These are phyloP conservation scores for Sicyos edulis DNA, from an alignment of 306 rosid genomes.

Conservation along the genomic window DNA sequence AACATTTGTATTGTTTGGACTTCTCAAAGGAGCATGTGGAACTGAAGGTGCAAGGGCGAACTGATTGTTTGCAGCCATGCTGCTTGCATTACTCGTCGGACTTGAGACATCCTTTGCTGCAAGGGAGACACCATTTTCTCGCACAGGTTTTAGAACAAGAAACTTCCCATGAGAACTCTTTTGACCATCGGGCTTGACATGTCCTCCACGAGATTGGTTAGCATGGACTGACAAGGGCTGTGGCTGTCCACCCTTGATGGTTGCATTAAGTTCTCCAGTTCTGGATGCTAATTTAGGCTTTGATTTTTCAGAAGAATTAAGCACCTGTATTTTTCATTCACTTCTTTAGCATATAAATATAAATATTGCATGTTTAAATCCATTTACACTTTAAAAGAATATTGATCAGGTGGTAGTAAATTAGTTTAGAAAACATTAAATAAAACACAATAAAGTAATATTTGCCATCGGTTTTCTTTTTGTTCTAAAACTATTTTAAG, in stretches of 20 bases:
- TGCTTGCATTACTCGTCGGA: slow-evolving; percentile 50
- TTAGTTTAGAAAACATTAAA: neutral
- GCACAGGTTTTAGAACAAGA: slow-evolving; percentile 75
- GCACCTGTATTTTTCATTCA: slow-evolving; percentile 34
- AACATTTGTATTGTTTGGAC: slow-evolving; percentile 47
- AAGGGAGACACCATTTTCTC: slow-evolving; percentile 74
- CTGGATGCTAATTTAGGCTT: slow-evolving; percentile 66
- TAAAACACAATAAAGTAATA: neutral
- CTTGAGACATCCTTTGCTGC: slow-evolving; percentile 59
- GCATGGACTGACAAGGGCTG: slow-evolving; percentile 46
- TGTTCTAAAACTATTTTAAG: neutral
- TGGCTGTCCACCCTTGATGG: slow-evolving; percentile 57
- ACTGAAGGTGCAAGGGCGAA: slow-evolving; percentile 51
- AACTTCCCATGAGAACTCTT: slow-evolving; percentile 85
- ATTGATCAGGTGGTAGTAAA: neutral
- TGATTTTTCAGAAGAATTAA: slow-evolving; percentile 72
- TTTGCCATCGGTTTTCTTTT: neutral
- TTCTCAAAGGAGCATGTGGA: slow-evolving; percentile 29
- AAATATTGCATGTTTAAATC: neutral
- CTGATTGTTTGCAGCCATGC: slow-evolving; percentile 53
- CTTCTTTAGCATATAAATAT: neutral
- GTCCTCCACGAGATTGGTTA: slow-evolving; percentile 53
- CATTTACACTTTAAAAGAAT: neutral
- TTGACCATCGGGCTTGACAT: slow-evolving; percentile 57
- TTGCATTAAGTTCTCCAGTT: slow-evolving; percentile 49